Conservation (phyloP, 345 rosid genomes). For the Eutrema japonicum region DNA sequence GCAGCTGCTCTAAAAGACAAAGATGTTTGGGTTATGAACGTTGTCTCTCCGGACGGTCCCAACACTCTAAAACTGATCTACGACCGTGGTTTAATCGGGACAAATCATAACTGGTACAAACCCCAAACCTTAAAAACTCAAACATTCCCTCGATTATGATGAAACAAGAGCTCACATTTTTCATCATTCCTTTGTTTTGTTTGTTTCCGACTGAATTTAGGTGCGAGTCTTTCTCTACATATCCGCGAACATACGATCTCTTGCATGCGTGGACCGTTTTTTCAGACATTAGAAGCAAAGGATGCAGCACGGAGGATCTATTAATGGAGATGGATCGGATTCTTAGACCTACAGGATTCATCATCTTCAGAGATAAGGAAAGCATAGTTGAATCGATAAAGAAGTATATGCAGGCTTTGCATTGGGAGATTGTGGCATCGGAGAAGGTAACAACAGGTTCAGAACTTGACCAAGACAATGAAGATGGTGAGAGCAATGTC, state of each 20-base stretch:
- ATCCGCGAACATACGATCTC: constrained; percentile 90
- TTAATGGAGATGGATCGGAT: constrained; percentile 93
- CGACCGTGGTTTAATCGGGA: constrained; percentile 86
- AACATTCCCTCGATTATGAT: neutral
- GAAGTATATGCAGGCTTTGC: constrained; percentile 74
- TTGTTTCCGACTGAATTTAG: constrained; percentile 43
- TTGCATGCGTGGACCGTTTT: constrained; percentile 77
- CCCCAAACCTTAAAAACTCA: neutral
- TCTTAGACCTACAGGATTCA: constrained; percentile 83
- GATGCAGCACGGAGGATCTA: constrained; percentile 81
- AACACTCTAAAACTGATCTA: constrained; percentile 82
- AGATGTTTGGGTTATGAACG: constrained; percentile 96
- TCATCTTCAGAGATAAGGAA: constrained; percentile 74
- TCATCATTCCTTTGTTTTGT: neutral
- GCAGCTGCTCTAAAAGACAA: constrained; percentile 86
- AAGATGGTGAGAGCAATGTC: constrained; percentile 43
- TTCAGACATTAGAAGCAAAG: constrained; percentile 72
- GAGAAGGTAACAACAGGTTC: constrained; percentile 44
- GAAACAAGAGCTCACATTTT: neutral
- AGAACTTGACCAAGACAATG: constrained; percentile 60
- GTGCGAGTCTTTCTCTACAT: constrained; percentile 93
- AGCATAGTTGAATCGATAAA: constrained; percentile 60
- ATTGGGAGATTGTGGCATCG: constrained; percentile 76
- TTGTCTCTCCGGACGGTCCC: constrained; percentile 75
- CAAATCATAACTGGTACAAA: constrained; percentile 77